Evolutionary conservation across 2,329 filamentous ascomycete genomes (phyloP).

Genomic region (Phoma sp.): DNA sequence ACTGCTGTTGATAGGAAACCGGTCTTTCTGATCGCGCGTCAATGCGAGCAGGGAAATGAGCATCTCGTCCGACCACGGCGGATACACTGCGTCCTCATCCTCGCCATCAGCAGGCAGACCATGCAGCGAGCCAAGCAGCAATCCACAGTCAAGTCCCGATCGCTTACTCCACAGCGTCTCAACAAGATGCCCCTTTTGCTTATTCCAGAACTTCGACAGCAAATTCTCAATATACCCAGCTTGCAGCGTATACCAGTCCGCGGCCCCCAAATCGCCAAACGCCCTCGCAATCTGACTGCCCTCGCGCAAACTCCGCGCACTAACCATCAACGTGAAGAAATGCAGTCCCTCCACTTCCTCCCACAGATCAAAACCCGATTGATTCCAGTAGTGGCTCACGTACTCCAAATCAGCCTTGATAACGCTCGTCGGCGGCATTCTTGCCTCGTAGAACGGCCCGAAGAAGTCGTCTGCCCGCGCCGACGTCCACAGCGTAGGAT

Average conservation of each 20-base stretch:
- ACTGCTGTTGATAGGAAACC: conserved; percentile 51
- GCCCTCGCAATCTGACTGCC: conserved; percentile 43
- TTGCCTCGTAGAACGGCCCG: conserved; percentile 46
- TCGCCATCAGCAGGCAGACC: conserved; percentile 30
- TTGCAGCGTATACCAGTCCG: conserved; percentile 49
- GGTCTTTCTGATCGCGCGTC: conserved; percentile 42
- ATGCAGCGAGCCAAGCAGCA: conserved; percentile 50
- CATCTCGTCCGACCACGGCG: conserved; percentile 49
- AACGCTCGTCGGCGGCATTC: conserved; percentile 47
- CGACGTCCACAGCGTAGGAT: conserved; percentile 47
- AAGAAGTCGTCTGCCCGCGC: conserved; percentile 39
- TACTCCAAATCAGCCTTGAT: conserved; percentile 58
- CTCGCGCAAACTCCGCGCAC: conserved; percentile 46
- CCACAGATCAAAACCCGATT: conserved; percentile 55
- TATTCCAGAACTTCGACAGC: conserved; percentile 49
- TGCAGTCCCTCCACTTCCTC: conserved; percentile 55
- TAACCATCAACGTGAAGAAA: conserved; percentile 52
- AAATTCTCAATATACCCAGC: conserved; percentile 44
- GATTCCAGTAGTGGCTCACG: conserved; percentile 52
- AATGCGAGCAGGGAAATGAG: conserved; percentile 48
- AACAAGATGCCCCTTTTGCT: conserved; percentile 46
- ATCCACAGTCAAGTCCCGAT: conserved; percentile 48
- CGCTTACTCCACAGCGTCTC: conserved; percentile 46
- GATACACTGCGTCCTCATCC: conserved; percentile 32
- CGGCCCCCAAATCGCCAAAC: conserved; percentile 49